Conservation (phyloP, 2,329 filamentous ascomycete genomes). For the Coniochaeta prunicola region DNA sequence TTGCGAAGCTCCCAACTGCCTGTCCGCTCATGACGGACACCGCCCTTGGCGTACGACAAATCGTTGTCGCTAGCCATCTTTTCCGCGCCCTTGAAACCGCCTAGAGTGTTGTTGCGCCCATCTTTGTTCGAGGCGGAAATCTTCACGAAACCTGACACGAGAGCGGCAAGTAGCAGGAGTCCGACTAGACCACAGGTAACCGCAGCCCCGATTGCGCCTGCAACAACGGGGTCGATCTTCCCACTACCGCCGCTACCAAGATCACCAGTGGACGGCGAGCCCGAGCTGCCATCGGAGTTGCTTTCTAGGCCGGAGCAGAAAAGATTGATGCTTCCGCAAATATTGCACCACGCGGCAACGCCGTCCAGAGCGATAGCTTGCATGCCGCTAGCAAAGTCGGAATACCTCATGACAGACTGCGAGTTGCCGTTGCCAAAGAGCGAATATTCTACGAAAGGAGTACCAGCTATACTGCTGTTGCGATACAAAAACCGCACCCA, state of each 20-base stretch:
- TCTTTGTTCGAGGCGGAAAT: slow-evolving; percentile 14
- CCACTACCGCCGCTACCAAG: background rate
- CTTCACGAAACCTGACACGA: slow-evolving; percentile 16
- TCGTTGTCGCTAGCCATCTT: slow-evolving; percentile 37
- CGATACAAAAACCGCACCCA: slow-evolving; percentile 51
- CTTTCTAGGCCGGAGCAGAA: slow-evolving; percentile 27
- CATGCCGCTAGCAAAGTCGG: slow-evolving; percentile 30
- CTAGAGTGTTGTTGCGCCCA: slow-evolving; percentile 11
- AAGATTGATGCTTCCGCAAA: slow-evolving; percentile 27
- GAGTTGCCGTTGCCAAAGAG: slow-evolving; percentile 31
- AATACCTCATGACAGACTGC: slow-evolving; percentile 27
- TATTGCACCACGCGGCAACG: slow-evolving; percentile 33
- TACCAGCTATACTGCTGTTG: slow-evolving; percentile 31
- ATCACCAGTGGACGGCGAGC: background rate
- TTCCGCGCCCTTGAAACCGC: slow-evolving; percentile 37
- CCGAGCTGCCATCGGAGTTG: slow-evolving; percentile 2
- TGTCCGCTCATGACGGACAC: slow-evolving; percentile 34
- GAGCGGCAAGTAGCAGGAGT: slow-evolving; percentile 13
- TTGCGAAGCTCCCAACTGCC: slow-evolving; percentile 42
- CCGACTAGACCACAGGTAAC: slow-evolving; percentile 27
- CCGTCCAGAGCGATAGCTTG: slow-evolving; percentile 23
- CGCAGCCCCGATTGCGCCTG: slow-evolving; percentile 38
- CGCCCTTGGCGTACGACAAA: slow-evolving; percentile 29
- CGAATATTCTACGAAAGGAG: slow-evolving; percentile 26
- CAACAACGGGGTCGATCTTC: slow-evolving; percentile 27